These are phyloP conservation scores for Candida maltosa DNA, from an alignment of 805 yeast genomes.

Conservation along the genomic window DNA sequence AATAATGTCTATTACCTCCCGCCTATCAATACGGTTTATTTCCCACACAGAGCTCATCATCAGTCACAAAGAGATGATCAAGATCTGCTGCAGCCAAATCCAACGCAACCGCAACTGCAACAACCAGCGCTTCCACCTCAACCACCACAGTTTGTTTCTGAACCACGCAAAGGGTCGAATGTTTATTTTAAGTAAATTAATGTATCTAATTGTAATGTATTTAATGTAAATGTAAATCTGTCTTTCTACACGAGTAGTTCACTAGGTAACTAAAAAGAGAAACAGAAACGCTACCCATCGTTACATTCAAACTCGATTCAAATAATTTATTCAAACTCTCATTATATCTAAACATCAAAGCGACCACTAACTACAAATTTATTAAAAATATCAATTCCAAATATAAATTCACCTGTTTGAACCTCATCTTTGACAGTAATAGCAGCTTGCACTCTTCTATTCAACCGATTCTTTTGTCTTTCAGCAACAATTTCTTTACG, in stretches of 20 bases:
- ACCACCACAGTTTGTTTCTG: too few relatives aligned
- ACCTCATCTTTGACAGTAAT: slow-evolving; percentile 11
- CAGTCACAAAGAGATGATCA: slow-evolving; percentile 8
- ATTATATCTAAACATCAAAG: too few relatives aligned
- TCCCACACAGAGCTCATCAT: slow-evolving; percentile 54
- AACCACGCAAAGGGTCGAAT: slow-evolving; percentile 20
- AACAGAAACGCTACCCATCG: too few relatives aligned
- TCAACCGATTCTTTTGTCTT: slow-evolving; percentile 24
- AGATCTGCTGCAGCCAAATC: slow-evolving; percentile 10
- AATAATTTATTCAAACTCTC: too few relatives aligned
- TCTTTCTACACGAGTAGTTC: too few relatives aligned
- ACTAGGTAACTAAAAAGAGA: too few relatives aligned
- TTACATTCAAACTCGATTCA: too few relatives aligned
- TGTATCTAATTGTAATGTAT: too few relatives aligned
- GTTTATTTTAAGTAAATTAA: slow-evolving; percentile 20
- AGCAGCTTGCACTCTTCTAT: slow-evolving; percentile 24
- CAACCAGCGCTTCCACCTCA: too few relatives aligned
- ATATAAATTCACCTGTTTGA: slow-evolving; percentile 29
- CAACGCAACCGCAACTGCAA: slow-evolving; percentile 3
- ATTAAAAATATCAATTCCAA: slow-evolving; percentile 28
- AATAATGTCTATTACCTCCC: slow-evolving; percentile 50
- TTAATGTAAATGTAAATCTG: too few relatives aligned
- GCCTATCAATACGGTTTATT: slow-evolving; percentile 53
- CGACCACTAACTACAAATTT: slow-evolving; percentile 18
- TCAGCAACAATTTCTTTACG: slow-evolving; percentile 16